Conservation (phyloP, 192 early-diverging fungal genomes). For the Podila verticillata region DNA sequence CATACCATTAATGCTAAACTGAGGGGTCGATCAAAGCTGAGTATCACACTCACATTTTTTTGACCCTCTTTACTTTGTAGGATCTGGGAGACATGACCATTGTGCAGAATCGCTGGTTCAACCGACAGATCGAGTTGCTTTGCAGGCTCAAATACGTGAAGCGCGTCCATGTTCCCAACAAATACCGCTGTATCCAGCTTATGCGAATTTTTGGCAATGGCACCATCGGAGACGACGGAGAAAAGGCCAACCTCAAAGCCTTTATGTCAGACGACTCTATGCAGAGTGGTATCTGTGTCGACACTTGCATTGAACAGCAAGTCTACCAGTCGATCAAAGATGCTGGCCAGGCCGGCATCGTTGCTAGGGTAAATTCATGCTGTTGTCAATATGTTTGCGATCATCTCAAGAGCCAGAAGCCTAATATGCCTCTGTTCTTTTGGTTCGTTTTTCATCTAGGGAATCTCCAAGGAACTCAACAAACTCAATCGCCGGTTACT, state of each 20-base stretch:
- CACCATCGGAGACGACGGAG: constrained; percentile 8
- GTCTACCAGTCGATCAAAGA: constrained; percentile 64
- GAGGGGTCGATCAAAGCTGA: no score
- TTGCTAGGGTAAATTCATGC: constrained; percentile 50
- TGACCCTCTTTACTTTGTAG: constrained; percentile 16
- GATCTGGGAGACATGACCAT: constrained; percentile 44
- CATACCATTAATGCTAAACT: no score
- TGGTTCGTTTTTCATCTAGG: constrained; percentile 18
- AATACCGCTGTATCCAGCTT: constrained; percentile 62
- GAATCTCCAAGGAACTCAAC: constrained; percentile 58
- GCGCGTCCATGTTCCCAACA: constrained; percentile 48
- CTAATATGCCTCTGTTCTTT: not conserved
- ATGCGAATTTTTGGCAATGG: constrained; percentile 40
- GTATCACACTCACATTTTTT: not conserved
- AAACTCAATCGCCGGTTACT: constrained; percentile 61
- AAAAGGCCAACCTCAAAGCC: constrained; percentile 21
- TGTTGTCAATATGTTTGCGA: not conserved
- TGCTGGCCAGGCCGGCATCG: constrained; percentile 61
- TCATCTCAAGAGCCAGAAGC: not conserved
- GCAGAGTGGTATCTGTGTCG: constrained; percentile 59
- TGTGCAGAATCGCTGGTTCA: constrained; percentile 68
- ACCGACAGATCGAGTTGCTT: constrained; percentile 59
- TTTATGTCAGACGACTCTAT: constrained; percentile 32
- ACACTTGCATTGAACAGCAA: constrained; percentile 72
- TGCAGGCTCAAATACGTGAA: constrained; percentile 61